Conservation (phyloP, 176 grass and related monocot species). For the Triticum urartu region DNA sequence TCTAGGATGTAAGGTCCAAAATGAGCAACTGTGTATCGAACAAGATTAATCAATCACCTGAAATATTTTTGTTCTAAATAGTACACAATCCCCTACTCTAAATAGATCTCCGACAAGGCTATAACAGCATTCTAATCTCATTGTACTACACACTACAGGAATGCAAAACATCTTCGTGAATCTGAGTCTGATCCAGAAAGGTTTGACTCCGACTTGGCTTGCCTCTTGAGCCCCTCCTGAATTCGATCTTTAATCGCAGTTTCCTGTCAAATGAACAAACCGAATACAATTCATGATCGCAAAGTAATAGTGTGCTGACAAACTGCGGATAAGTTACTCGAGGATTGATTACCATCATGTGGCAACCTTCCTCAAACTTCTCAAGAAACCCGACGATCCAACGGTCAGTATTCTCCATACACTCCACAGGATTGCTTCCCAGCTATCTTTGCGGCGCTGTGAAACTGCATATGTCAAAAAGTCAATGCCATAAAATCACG, state of each 20-base stretch:
- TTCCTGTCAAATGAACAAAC: slow-evolving; percentile 45
- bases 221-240: slow-evolving; percentile 68
- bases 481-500: not conserved
- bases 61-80: slow-evolving; percentile 11
- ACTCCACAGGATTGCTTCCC: slow-evolving; percentile 72
- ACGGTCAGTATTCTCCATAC: slow-evolving; percentile 87
- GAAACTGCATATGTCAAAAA: slow-evolving; percentile 21
- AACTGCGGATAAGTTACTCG: not conserved
- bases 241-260: slow-evolving; percentile 63
- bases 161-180: slow-evolving; percentile 19
- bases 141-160: not conserved
- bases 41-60: not conserved
- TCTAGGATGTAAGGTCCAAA: not conserved
- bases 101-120: not conserved
- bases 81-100: slow-evolving; percentile 23
- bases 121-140: slow-evolving; percentile 37
- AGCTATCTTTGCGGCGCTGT: slow-evolving; percentile 45
- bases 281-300: not conserved
- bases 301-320: not conserved
- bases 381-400: slow-evolving; percentile 87
- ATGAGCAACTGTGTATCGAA: not conserved
- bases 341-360: slow-evolving; percentile 70
- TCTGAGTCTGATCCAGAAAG: slow-evolving; percentile 34
- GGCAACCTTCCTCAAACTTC: slow-evolving; percentile 93
- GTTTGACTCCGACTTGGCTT: slow-evolving; percentile 32